Conservation (phyloP, 1,139 yeast species). For the Tardiomyces depauwii region DNA sequence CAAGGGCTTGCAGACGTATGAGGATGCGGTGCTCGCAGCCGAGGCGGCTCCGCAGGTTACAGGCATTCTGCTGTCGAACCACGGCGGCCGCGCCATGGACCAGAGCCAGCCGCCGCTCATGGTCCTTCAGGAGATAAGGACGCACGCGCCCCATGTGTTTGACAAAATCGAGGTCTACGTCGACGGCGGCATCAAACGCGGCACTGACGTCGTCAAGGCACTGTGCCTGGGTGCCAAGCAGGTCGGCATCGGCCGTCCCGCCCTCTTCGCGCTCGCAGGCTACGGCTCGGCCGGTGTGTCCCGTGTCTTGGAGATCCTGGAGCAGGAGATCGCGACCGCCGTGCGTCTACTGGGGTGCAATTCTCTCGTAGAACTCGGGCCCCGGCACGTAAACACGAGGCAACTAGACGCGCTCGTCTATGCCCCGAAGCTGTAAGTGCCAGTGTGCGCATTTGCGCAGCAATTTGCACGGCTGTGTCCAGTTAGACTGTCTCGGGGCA, state of each 20-base stretch:
- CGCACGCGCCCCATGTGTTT: constrained; percentile 31
- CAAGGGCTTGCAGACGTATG: constrained; percentile 42
- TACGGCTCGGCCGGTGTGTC: constrained; percentile 42
- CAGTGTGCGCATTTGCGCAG: too few species aligned
- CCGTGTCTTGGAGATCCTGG: constrained; percentile 33
- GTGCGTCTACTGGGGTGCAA: not conserved
- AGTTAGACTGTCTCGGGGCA: too few species aligned
- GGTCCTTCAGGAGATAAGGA: constrained; percentile 37
- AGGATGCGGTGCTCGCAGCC: constrained; percentile 39
- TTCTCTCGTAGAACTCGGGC: not conserved
- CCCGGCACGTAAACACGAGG: not conserved
- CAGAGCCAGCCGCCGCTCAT: constrained; percentile 39
- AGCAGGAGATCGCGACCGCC: constrained; percentile 29
- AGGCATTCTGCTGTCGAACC: constrained; percentile 43
- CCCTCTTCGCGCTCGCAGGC: constrained; percentile 37
- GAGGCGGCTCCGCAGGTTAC: constrained; percentile 31
- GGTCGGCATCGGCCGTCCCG: constrained; percentile 46
- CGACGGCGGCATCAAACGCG: constrained; percentile 46
- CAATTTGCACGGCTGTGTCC: too few species aligned
- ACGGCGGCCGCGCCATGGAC: constrained; percentile 47
- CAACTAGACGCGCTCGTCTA: not conserved
- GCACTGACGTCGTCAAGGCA: constrained; percentile 44
- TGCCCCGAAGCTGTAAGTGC: too few species aligned
- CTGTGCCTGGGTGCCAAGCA: constrained; percentile 48
- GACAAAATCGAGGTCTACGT: constrained; percentile 34